Conservation (phyloP, 257 asterid species). For the Knoxia roxburghii region DNA sequence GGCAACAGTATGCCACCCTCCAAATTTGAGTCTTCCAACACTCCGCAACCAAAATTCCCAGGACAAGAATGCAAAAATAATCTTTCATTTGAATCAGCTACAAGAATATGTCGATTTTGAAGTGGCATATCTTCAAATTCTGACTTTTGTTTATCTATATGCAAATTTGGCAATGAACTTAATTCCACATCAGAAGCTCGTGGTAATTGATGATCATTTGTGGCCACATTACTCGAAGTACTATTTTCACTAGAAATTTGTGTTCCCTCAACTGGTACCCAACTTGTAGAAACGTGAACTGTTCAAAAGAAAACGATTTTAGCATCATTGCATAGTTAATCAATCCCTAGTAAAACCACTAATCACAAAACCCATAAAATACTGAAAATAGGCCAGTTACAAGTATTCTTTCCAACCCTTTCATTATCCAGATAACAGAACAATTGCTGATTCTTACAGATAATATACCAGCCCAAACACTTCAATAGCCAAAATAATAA, state of each 20-base stretch:
- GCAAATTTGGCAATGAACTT: conserved; percentile 18
- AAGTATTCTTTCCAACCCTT: not conserved
- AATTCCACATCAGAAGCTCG: conserved; percentile 19
- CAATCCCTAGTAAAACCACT: not conserved
- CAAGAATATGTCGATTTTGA: conserved; percentile 21
- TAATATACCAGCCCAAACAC: not conserved
- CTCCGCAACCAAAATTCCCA: conserved; percentile 11
- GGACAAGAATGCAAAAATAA: conserved; percentile 21
- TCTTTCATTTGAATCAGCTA: conserved; percentile 16
- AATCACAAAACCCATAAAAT: not conserved
- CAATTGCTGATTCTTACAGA: not conserved
- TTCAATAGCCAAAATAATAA: not conserved
- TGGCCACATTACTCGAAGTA: conserved; percentile 7
- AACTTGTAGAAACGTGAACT: conserved; percentile 20
- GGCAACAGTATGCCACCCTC: not conserved
- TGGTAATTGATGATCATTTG: conserved; percentile 9
- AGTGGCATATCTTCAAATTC: conserved; percentile 12
- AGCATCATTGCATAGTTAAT: not conserved
- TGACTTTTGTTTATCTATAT: conserved; percentile 12
- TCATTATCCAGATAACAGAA: not conserved
- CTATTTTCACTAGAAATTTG: conserved; percentile 11
- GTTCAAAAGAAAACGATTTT: conserved; percentile 7
- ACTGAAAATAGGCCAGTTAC: not conserved
- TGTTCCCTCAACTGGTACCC: conserved; percentile 12
- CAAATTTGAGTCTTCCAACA: not conserved